Evolutionary conservation across 108 stramenopile species (phyloP), one percentile per base, ranked within the genome.

Genomic region (Discostella pseudostelligera): DNA sequence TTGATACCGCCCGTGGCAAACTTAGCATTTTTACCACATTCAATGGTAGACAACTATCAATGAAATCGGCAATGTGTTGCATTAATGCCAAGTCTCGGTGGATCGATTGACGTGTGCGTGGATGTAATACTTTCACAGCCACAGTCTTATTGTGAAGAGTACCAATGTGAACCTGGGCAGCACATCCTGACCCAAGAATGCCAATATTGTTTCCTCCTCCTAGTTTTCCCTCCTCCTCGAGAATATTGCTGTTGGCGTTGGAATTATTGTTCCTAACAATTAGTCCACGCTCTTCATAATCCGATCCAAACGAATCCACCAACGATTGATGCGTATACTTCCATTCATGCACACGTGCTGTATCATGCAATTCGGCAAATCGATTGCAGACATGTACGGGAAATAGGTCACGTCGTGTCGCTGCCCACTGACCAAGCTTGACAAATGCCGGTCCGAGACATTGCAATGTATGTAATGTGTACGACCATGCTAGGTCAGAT

Each of bases 371-470:
- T 24, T 64, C 49, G 14, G 79, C 74, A 25, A 96, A 68, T 46
- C 83, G 69, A 68, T 89, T 65, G 66, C 94, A 96, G 3, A 93
- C 13, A 12, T 64, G 17, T 0, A 79, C 62, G n/a, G 89, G 89
- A 59, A 96, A 91, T 10, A 96, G 60, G 66, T 96, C 95, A 26
- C 95, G 81, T 26, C 95, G 72, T 7, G 95, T 96, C 9, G 92
- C 89, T 1, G 83, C 79, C 95, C 95, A 96, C 72, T 96, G 95
- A 48, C 81, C 87, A 37, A 96, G 81, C 63, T 96, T 96, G 56
- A 88, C 76, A 67, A 85, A 92, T 1, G 83, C 81, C 0, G 95
- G 95, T 9, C 95, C 95, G 28, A 96, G 76, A 5, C 56, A 44
- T 58, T 94, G 93, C 20, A 91, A 58, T 5, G 87, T 61, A 24